Conservation (phyloP, 1,284 basidiomycete genomes). For the Marasmius tenuissimus region DNA sequence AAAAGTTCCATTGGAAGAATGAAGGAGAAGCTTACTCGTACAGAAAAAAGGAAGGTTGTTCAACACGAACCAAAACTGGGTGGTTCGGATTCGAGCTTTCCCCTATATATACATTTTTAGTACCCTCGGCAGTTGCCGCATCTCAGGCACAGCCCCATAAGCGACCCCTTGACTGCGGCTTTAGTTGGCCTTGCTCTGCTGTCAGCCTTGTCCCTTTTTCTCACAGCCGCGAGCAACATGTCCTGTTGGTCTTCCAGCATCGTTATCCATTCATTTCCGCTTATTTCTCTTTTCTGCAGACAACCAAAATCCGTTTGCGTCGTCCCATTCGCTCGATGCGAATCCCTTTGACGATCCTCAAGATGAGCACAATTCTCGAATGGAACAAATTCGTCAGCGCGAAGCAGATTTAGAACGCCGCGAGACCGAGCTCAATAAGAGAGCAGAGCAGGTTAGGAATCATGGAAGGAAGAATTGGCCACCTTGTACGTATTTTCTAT, state of each 20-base stretch:
- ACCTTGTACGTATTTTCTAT: constrained; percentile 53
- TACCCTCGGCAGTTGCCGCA: background rate
- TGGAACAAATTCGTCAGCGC: constrained; percentile 67
- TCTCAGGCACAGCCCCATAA: background rate
- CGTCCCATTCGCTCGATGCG: constrained; percentile 77
- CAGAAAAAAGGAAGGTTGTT: constrained; percentile 15
- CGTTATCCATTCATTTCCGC: too few species aligned
- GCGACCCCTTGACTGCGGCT: background rate
- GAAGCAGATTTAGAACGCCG: constrained; percentile 81
- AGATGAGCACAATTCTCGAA: constrained; percentile 38
- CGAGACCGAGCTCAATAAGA: constrained; percentile 68
- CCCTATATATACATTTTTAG: background rate
- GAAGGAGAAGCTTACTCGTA: constrained; percentile 18
- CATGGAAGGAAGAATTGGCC: constrained; percentile 92
- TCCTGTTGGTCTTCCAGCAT: background rate
- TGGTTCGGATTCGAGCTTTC: background rate
- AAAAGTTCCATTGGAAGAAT: constrained; percentile 17
- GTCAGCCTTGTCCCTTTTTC: background rate
- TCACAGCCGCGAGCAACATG: background rate
- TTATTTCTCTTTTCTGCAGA: constrained; percentile 28
- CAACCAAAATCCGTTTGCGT: constrained; percentile 77
- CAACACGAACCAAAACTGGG: constrained; percentile 14
- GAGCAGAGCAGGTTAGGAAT: constrained; percentile 71
- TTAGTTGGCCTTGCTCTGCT: background rate
- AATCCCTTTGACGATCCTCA: constrained; percentile 84